phyloP scores from a whole-genome alignment of 257 asterid genomes.

The Henckelia pumila region DNA sequence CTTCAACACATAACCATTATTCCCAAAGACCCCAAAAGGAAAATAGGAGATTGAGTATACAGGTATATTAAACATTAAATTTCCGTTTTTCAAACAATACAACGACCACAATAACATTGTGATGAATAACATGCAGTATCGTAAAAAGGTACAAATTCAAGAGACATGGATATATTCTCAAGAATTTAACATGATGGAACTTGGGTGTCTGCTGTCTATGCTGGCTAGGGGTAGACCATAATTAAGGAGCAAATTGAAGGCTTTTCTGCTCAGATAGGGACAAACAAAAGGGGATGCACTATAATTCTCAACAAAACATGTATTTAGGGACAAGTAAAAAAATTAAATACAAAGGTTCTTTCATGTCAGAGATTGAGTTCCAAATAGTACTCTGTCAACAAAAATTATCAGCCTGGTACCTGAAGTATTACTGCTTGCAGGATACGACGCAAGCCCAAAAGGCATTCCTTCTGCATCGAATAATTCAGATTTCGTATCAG shows the following conservation, averaged over 20 bases:
- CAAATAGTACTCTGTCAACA: background rate
- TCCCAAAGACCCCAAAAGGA: background rate
- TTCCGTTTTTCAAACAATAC: too few species aligned
- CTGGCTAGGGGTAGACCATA: background rate
- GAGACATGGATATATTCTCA: too few species aligned
- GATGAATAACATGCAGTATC: too few species aligned
- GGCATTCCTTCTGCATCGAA: constrained; percentile 42
- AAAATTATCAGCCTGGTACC: constrained; percentile 33
- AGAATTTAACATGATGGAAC: background rate
- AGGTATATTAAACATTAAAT: background rate
- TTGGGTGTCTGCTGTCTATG: background rate
- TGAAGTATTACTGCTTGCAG: constrained; percentile 45
- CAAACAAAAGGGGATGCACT: background rate
- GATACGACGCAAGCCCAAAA: constrained; percentile 42
- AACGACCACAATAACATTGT: too few species aligned
- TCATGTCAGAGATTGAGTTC: constrained; percentile 2
- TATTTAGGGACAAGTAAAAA: background rate
- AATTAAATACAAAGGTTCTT: background rate
- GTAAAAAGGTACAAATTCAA: too few species aligned
- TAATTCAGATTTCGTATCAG: constrained; percentile 41
- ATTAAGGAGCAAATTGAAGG: background rate
- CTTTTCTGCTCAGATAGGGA: background rate
- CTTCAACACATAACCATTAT: background rate
- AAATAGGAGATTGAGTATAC: background rate
- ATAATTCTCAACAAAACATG: background rate